Evolutionary conservation across 2,329 filamentous ascomycete genomes (phyloP).

Genomic region (Rhexocercosporidium sp.): DNA sequence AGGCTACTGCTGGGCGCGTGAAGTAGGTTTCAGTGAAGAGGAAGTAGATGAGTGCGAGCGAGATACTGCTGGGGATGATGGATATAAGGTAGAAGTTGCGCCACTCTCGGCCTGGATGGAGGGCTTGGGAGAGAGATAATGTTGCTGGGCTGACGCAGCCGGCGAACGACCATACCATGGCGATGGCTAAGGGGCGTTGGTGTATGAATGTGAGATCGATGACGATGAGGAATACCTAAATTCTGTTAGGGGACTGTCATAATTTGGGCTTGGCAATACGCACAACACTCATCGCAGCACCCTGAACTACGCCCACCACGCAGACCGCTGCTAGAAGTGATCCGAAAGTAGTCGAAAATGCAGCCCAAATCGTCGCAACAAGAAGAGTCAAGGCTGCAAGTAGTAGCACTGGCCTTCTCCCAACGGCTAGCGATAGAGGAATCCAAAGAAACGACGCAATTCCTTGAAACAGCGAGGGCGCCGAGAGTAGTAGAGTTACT

Average conservation of each 20-base stretch:
- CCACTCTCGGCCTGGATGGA: background rate
- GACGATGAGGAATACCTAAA: slow-evolving; percentile 19
- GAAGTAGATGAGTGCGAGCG: slow-evolving; percentile 16
- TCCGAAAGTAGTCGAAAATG: slow-evolving; percentile 9
- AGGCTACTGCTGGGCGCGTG: slow-evolving; percentile 21
- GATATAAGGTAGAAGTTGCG: background rate
- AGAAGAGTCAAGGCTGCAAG: slow-evolving; percentile 8
- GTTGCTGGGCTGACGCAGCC: slow-evolving; percentile 9
- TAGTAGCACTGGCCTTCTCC: slow-evolving; percentile 27
- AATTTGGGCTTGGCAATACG: background rate
- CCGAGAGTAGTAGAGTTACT: slow-evolving; percentile 15
- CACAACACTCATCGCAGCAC: slow-evolving; percentile 19
- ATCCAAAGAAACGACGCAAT: slow-evolving; percentile 28
- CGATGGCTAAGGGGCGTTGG: slow-evolving; percentile 21
- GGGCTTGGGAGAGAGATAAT: background rate
- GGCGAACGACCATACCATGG: slow-evolving; percentile 21
- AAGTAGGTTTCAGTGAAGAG: slow-evolving; percentile 26
- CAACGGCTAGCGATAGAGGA: slow-evolving; percentile 24
- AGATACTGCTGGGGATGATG: background rate
- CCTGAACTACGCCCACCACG: slow-evolving; percentile 23
- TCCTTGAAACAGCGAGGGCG: slow-evolving; percentile 26
- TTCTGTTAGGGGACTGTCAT: background rate
- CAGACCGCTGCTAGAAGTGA: slow-evolving; percentile 22
- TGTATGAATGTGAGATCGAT: slow-evolving; percentile 30
- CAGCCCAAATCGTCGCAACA: slow-evolving; percentile 16